Conservation (phyloP, 441 rosid genomes). For the Hura crepitans region DNA sequence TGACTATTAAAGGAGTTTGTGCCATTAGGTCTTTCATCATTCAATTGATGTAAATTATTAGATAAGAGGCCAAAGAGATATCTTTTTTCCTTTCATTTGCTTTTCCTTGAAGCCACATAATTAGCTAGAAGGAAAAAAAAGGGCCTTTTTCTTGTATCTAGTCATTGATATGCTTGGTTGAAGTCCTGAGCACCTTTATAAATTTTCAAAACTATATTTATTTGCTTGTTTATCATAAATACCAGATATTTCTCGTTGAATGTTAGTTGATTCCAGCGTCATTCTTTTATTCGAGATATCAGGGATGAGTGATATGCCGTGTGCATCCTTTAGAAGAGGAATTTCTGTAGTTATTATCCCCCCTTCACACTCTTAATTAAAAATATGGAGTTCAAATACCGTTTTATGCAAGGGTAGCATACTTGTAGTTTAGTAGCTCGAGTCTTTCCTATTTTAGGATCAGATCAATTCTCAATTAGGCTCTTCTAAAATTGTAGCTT, state of each 20-base stretch:
- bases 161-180: conserved; percentile 2
- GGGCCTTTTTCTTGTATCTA: background rate
- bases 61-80: background rate
- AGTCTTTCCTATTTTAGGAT: background rate
- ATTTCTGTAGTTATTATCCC: background rate
- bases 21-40: background rate
- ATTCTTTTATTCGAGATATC: background rate
- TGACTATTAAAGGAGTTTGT: background rate
- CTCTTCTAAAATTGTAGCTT: background rate
- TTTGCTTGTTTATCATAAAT: background rate
- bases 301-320: background rate
- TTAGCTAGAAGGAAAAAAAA: background rate
- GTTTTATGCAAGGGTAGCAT: background rate
- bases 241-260: background rate
- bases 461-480: background rate
- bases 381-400: background rate
- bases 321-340: background rate
- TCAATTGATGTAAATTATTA: background rate
- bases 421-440: background rate
- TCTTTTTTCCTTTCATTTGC: too few species aligned
- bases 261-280: conserved; percentile 1
- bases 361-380: background rate
- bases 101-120: background rate
- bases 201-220: background rate
- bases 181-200: background rate